Percentiles rank a stretch among this genome's conserved stretches.
phyloP scores from a whole-genome alignment of 179 eudicot genomes.

The Heliamphora pulchella region DNA sequence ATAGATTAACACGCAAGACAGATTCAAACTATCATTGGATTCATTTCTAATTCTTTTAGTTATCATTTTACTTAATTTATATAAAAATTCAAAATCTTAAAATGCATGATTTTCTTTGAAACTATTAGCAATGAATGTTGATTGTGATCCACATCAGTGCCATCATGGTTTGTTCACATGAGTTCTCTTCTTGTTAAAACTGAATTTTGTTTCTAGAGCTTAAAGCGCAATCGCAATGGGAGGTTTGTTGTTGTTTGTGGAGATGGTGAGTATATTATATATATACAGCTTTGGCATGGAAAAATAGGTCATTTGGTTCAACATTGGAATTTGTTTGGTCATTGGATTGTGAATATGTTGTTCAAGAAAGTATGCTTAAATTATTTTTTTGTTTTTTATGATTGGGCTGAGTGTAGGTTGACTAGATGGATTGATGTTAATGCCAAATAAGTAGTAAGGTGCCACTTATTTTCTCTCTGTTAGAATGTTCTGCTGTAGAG shows the following conservation, averaged over 20 bases:
- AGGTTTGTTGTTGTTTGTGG: conserved; percentile 97
- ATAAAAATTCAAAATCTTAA: neutral
- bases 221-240: conserved; percentile 94
- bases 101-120: neutral
- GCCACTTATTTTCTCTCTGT: too few relatives aligned
- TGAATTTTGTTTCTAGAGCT: conserved; percentile 39
- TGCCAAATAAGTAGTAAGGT: too few relatives aligned
- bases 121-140: conserved; percentile 2
- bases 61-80: neutral
- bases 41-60: neutral
- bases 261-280: conserved; percentile 89
- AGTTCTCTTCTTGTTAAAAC: neutral
- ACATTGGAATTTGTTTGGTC: conserved; percentile 97
- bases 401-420: too few relatives aligned
- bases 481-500: too few relatives aligned
- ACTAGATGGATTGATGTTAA: too few relatives aligned
- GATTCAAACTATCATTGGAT: neutral
- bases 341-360: conserved; percentile 91
- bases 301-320: conserved; percentile 93
- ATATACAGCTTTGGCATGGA: conserved; percentile 97
- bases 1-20: too few relatives aligned
- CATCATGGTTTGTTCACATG: neutral
- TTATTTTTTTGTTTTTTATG: too few relatives aligned
- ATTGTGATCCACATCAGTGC: neutral
- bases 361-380: conserved; percentile 70